A percentile compares a stretch with the other conserved stretches of the same genome.
These are phyloP conservation scores for Cairneyella variabilis DNA, from an alignment of 495 filamentous ascomycete genomes.

Conservation along the genomic window DNA sequence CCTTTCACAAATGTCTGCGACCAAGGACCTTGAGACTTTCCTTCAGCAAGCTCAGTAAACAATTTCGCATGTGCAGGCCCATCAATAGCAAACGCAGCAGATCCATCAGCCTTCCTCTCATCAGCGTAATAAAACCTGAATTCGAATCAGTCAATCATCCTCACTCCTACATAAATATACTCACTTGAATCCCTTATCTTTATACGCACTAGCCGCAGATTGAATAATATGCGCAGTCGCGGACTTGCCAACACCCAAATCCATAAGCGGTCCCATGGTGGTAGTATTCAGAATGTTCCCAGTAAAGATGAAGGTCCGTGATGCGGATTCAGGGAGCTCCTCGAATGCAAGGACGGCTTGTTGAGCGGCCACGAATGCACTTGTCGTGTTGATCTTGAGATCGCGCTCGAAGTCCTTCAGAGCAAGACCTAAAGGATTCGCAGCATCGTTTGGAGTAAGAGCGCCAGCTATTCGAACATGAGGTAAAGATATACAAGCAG, in stretches of 20 bases:
- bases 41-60: conserved; percentile 37
- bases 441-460: not conserved
- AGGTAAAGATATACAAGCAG: not conserved
- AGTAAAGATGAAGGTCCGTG: conserved; percentile 46
- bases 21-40: conserved; percentile 39
- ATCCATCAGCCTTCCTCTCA: conserved; percentile 41
- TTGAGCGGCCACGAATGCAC: conserved; percentile 40
- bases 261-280: conserved; percentile 30
- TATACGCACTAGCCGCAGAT: conserved; percentile 36
- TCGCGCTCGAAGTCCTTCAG: conserved; percentile 34
- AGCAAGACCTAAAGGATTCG: conserved; percentile 32
- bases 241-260: conserved; percentile 41
- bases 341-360: conserved; percentile 37
- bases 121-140: conserved; percentile 48
- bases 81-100: conserved; percentile 27
- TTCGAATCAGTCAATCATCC: conserved; percentile 4
- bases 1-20: conserved; percentile 46
- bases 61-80: conserved; percentile 41
- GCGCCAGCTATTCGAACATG: conserved; percentile 8
- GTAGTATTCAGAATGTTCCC: conserved; percentile 42
- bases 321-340: conserved; percentile 31
- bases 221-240: conserved; percentile 42
- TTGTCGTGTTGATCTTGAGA: conserved; percentile 41
- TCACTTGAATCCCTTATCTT: conserved; percentile 44
- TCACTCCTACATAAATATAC: not conserved